Evolutionary conservation across 148 eudicot species (phyloP).

Genomic region (Linanthus parryae): DNA sequence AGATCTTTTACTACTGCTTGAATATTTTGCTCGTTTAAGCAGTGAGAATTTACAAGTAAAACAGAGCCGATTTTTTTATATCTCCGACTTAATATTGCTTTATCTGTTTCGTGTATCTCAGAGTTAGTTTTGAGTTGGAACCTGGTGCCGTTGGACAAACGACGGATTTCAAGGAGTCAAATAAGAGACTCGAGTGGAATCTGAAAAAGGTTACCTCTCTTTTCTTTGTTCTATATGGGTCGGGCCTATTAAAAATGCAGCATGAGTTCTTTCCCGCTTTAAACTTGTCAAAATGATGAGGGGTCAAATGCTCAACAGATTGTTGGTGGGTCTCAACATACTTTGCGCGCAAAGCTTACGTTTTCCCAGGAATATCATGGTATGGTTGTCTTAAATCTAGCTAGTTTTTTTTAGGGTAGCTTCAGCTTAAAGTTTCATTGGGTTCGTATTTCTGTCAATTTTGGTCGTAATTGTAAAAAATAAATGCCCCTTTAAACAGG

Average conservation of each 20-base stretch:
- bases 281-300: conserved; percentile 22
- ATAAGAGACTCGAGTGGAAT: conserved; percentile 82
- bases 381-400: conserved; percentile 14
- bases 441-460: too few species aligned
- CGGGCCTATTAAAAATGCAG: neutral
- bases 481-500: too few species aligned
- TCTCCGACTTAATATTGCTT: neutral
- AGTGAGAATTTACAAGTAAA: neutral
- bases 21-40: neutral
- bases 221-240: neutral
- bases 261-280: too few species aligned
- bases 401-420: too few species aligned
- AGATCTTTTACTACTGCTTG: too few species aligned
- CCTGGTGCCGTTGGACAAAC: conserved; percentile 85
- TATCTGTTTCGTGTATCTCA: conserved; percentile 13
- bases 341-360: conserved; percentile 79
- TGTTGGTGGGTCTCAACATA: conserved; percentile 93
- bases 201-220: conserved; percentile 62
- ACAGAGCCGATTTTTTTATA: too few species aligned
- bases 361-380: conserved; percentile 92
- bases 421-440: too few species aligned
- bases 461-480: too few species aligned
- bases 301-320: conserved; percentile 37
- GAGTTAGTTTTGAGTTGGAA: conserved; percentile 91
- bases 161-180: conserved; percentile 92